Evolutionary conservation across 2,329 filamentous ascomycete species (phyloP).

Genomic region (Curvularia hawaiiensis): DNA sequence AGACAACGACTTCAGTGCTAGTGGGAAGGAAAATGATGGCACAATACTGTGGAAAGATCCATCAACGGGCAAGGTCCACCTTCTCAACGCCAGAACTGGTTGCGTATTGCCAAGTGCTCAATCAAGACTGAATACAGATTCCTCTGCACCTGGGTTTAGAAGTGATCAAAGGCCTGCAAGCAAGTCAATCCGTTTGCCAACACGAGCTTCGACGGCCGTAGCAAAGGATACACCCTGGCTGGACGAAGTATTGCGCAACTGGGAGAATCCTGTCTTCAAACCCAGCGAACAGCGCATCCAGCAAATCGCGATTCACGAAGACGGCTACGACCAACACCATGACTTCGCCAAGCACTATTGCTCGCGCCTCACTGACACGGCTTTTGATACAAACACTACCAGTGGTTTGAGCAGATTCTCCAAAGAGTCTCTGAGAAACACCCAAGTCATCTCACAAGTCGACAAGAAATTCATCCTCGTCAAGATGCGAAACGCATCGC

Average conservation of each 20-base stretch:
- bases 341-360: conserved; percentile 12
- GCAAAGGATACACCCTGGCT: conserved; percentile 58
- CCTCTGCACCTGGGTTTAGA: background rate
- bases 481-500: conserved; percentile 52
- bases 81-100: conserved; percentile 64
- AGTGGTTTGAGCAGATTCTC: conserved; percentile 56
- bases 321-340: conserved; percentile 5
- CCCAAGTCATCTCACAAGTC: conserved; percentile 78
- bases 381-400: conserved; percentile 35
- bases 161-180: conserved; percentile 29
- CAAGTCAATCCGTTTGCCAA: conserved; percentile 41
- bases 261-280: conserved; percentile 80
- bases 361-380: conserved; percentile 19
- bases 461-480: conserved; percentile 88
- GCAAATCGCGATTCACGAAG: conserved; percentile 38
- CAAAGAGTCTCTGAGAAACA: conserved; percentile 57
- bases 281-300: conserved; percentile 52
- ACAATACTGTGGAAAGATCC: conserved; percentile 66
- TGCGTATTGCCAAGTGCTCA: conserved; percentile 37
- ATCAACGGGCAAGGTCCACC: conserved; percentile 56
- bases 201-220: conserved; percentile 15
- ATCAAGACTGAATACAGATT: conserved; percentile 16
- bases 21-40: conserved; percentile 32
- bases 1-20: background rate
- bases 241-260: conserved; percentile 63